Conservation (phyloP, 176 grass and related monocot genomes). For the Stipa capillata region DNA sequence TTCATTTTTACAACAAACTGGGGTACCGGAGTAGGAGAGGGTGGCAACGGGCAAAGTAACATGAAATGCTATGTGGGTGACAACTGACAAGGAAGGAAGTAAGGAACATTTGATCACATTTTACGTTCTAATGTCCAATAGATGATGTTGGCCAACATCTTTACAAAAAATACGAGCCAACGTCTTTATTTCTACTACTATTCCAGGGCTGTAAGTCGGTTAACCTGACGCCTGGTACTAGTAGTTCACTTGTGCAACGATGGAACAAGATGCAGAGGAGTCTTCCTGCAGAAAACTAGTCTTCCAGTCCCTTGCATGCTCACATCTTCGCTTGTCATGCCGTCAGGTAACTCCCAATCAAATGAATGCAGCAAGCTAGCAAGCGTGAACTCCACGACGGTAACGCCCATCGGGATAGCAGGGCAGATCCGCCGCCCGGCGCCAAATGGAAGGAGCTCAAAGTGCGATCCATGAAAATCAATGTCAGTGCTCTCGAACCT, state of each 20-base stretch:
- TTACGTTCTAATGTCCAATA: too few species aligned
- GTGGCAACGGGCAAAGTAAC: too few species aligned
- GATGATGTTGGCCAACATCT: too few species aligned
- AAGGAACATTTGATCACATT: too few species aligned
- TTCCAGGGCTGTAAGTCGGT: too few species aligned
- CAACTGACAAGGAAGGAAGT: too few species aligned
- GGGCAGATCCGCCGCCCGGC: constrained; percentile 36
- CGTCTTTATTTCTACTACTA: too few species aligned
- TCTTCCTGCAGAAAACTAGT: neutral
- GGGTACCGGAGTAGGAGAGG: too few species aligned
- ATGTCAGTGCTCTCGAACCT: neutral
- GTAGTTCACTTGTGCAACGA: neutral
- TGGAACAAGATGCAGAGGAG: constrained; percentile 12
- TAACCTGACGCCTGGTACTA: too few species aligned
- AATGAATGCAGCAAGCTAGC: constrained; percentile 23
- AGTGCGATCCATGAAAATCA: constrained; percentile 26
- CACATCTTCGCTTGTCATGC: constrained; percentile 11
- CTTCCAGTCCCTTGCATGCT: constrained; percentile 3
- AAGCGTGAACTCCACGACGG: constrained; percentile 15
- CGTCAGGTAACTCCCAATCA: constrained; percentile 4
- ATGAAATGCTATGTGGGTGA: too few species aligned
- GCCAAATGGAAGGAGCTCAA: constrained; percentile 30
- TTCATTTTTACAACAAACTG: too few species aligned
- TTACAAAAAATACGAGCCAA: too few species aligned
- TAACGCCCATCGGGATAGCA: neutral